These are phyloP conservation scores for Guillardia theta DNA, from an alignment of 78 protist genomes.

Conservation along the genomic window DNA sequence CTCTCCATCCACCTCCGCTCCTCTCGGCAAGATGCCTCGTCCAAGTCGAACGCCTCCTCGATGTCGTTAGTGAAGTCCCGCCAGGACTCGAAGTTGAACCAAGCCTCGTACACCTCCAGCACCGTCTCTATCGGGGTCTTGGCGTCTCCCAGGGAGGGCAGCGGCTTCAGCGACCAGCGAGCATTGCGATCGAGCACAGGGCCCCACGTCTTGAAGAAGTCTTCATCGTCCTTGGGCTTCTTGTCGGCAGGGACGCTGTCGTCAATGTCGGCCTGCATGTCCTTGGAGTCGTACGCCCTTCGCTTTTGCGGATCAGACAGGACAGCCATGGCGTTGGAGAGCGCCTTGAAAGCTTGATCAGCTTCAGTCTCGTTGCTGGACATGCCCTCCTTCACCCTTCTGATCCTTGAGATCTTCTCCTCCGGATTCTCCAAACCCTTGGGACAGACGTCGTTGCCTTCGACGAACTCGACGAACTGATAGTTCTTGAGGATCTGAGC, in stretches of 20 bases:
- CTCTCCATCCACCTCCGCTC: constrained; percentile 39
- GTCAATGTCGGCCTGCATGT: not conserved
- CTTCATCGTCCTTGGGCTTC: not conserved
- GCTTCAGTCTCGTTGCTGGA: not conserved
- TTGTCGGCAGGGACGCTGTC: not conserved
- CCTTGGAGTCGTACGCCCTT: not conserved
- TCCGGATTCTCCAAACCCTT: constrained; percentile 1
- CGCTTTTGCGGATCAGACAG: not conserved
- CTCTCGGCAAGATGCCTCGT: not conserved
- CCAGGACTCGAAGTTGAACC: constrained; percentile 13
- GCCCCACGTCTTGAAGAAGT: not conserved
- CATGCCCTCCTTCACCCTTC: not conserved
- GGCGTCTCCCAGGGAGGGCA: not conserved
- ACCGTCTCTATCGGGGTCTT: not conserved
- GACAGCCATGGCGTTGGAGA: not conserved
- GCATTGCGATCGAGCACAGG: not conserved
- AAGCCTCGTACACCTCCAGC: not conserved
- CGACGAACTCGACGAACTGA: not conserved
- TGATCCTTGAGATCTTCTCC: not conserved
- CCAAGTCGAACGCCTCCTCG: not conserved
- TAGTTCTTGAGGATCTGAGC: not conserved
- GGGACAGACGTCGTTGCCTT: constrained; percentile 1
- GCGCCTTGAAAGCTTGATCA: not conserved
- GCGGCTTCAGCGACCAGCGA: not conserved
- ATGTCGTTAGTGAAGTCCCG: not conserved